Conservation (phyloP, 2,329 filamentous ascomycete species). For the Fusarium fujikuroi region DNA sequence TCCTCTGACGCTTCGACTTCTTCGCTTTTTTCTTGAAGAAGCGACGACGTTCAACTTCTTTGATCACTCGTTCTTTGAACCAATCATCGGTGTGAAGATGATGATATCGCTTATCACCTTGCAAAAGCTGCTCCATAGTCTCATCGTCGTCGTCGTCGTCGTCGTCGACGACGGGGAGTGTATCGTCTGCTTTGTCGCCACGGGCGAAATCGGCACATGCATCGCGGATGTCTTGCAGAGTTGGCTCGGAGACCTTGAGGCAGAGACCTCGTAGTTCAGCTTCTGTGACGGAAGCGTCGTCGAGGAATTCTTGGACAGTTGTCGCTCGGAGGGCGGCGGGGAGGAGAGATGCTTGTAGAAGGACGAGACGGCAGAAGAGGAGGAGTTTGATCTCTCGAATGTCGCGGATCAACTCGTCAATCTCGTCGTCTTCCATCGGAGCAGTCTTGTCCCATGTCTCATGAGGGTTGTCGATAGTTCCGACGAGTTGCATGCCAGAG, state of each 20-base stretch:
- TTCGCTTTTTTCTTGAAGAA: slow-evolving; percentile 5
- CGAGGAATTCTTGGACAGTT: slow-evolving; percentile 43
- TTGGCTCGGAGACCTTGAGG: slow-evolving; percentile 43
- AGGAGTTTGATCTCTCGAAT: slow-evolving; percentile 46
- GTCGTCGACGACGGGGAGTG: background rate
- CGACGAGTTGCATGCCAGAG: slow-evolving; percentile 38
- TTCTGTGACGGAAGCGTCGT: slow-evolving; percentile 40
- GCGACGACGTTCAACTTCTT: background rate
- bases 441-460: slow-evolving; percentile 42
- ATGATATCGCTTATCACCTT: slow-evolving; percentile 18
- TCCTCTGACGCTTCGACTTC: slow-evolving; percentile 19
- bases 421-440: slow-evolving; percentile 41
- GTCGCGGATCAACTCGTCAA: slow-evolving; percentile 38
- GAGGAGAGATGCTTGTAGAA: slow-evolving; percentile 42
- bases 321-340: slow-evolving; percentile 41
- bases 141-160: slow-evolving; percentile 24
- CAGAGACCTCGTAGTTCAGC: slow-evolving; percentile 45
- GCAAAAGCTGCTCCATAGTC: slow-evolving; percentile 32
- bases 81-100: slow-evolving; percentile 41
- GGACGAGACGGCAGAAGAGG: slow-evolving; percentile 43
- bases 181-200: slow-evolving; percentile 34
- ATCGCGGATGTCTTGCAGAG: slow-evolving; percentile 44
- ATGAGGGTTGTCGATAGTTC: slow-evolving; percentile 41
- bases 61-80: slow-evolving; percentile 27
- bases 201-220: slow-evolving; percentile 47